Percentiles rank a stretch among this genome's conserved stretches.
These are phyloP conservation scores for Vigna hirtella DNA, from an alignment of 306 rosid species.

Conservation along the genomic window DNA sequence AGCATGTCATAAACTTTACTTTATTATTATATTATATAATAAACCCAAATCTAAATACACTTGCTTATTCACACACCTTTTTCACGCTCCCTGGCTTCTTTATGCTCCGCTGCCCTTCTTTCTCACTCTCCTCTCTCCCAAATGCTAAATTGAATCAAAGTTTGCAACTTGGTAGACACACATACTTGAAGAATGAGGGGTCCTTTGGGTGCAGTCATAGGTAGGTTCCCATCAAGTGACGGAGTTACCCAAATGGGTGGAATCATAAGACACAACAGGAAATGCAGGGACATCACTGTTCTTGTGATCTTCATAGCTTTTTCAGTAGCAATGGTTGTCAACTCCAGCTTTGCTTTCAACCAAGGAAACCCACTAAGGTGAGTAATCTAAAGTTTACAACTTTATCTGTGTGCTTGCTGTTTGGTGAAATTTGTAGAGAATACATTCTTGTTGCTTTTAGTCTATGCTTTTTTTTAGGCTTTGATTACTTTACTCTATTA, in stretches of 20 bases:
- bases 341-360: slow-evolving; percentile 95
- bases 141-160: slow-evolving; percentile 41
- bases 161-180: slow-evolving; percentile 1
- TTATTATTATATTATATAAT: slow-evolving; percentile 18
- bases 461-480: slow-evolving; percentile 15
- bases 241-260: slow-evolving; percentile 79
- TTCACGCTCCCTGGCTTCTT: slow-evolving; percentile 39
- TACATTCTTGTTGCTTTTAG: slow-evolving; percentile 15
- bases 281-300: slow-evolving; percentile 82
- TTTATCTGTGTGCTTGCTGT: slow-evolving; percentile 26
- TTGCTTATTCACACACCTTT: slow-evolving; percentile 39
- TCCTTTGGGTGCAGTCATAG: slow-evolving; percentile 92
- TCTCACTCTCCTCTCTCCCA: slow-evolving; percentile 5
- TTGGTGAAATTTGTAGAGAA: background rate
- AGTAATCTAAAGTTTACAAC: slow-evolving; percentile 32
- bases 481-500: slow-evolving; percentile 19
- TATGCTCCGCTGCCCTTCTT: background rate
- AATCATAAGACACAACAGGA: slow-evolving; percentile 82
- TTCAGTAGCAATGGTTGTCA: slow-evolving; percentile 96
- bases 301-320: slow-evolving; percentile 82
- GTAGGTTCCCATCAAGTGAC: slow-evolving; percentile 94
- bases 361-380: slow-evolving; percentile 90
- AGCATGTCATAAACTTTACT: slow-evolving; percentile 7
- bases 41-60: slow-evolving; percentile 67
- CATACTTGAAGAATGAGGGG: slow-evolving; percentile 77